Evolutionary conservation across 129 eudicot species (phyloP).

Genomic region (Mikania micrantha): DNA sequence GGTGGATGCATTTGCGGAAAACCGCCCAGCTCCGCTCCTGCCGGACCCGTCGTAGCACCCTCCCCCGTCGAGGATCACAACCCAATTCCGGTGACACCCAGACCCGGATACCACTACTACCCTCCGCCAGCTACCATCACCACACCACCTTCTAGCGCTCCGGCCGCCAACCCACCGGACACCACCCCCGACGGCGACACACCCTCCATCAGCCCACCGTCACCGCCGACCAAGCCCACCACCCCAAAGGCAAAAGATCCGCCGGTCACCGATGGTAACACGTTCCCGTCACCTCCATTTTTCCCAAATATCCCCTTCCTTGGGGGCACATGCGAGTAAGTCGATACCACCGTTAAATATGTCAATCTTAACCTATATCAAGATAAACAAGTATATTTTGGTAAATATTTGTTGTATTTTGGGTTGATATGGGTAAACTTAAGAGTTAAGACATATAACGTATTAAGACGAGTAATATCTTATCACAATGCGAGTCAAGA

Average conservation of each 20-base stretch:
- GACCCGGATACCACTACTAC: background rate
- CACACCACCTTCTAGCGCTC: conserved; percentile 4
- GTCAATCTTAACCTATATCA: no score
- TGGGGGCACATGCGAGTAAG: conserved; percentile 65
- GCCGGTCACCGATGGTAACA: conserved; percentile 9
- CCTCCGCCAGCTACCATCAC: conserved; percentile 1
- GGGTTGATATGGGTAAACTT: no score
- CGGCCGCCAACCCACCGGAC: no score
- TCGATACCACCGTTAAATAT: background rate
- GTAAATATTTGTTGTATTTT: no score
- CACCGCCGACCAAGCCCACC: background rate
- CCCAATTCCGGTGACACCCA: conserved; percentile 10
- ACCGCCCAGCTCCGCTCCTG: conserved; percentile 12
- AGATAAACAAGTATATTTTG: no score
- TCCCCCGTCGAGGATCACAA: conserved; percentile 1
- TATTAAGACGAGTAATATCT: no score
- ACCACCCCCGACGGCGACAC: no score
- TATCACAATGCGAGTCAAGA: no score
- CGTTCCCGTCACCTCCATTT: conserved; percentile 41
- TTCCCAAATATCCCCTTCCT: conserved; percentile 51
- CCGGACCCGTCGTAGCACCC: conserved; percentile 6
- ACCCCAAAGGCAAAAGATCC: background rate
- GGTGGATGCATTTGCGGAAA: conserved; percentile 10
- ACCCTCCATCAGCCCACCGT: background rate
- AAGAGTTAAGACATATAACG: no score